phyloP scores from a whole-genome alignment of 2,329 filamentous ascomycete species.

The Fusarium odoratissimum region DNA sequence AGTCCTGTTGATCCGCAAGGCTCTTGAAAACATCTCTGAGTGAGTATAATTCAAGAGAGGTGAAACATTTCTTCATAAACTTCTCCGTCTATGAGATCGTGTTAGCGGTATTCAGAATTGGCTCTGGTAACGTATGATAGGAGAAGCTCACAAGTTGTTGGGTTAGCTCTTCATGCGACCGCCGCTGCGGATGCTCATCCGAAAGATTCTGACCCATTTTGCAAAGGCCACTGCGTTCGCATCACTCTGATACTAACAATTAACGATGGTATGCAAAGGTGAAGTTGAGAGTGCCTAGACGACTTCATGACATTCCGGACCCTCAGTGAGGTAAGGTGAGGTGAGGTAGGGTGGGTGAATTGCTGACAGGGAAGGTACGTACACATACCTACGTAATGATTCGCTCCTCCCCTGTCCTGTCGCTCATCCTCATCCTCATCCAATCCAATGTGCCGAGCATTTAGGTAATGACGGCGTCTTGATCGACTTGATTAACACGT shows the following conservation, averaged over 20 bases:
- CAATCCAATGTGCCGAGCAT: constrained; percentile 2
- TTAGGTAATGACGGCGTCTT: background rate
- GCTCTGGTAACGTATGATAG: constrained; percentile 9
- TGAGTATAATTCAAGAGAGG: constrained; percentile 77
- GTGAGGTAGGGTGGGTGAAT: constrained; percentile 11
- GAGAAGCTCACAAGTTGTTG: constrained; percentile 60
- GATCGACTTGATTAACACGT: constrained; percentile 12
- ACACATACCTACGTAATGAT: constrained; percentile 36
- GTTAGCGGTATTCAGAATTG: constrained; percentile 15
- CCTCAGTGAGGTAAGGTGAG: background rate
- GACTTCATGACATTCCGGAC: constrained; percentile 42
- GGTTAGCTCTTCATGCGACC: constrained; percentile 64
- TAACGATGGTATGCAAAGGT: constrained; percentile 23
- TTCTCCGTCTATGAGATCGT: constrained; percentile 60
- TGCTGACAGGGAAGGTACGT: constrained; percentile 43
- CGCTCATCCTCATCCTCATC: background rate
- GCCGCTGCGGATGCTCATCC: constrained; percentile 56
- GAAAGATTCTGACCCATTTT: constrained; percentile 66
- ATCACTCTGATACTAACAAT: constrained; percentile 32
- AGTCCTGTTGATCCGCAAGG: constrained; percentile 73
- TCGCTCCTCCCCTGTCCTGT: constrained; percentile 18
- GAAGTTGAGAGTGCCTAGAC: constrained; percentile 23
- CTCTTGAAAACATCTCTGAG: constrained; percentile 79
- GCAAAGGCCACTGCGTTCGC: constrained; percentile 33
- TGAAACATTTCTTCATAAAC: constrained; percentile 78